Base-by-base conservation (phyloP, 768 basidiomycete species). In the Hebeloma cylindrosporum region DNA sequence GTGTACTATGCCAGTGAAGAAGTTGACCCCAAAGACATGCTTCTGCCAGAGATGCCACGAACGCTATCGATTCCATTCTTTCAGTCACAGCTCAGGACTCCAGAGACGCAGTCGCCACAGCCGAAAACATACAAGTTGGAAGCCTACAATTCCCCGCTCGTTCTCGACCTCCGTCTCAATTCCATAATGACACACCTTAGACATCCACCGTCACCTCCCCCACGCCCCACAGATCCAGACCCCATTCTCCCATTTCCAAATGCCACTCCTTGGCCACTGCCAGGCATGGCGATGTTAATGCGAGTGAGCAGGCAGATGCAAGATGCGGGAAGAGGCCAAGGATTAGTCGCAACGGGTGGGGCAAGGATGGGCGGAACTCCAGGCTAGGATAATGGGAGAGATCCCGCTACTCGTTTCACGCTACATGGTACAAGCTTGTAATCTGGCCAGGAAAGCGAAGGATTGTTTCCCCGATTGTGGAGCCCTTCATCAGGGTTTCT, bases 111-210 rank as follows among this genome's bases (percentile, higher is more conserved):
- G 37, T 47, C n/a, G 40, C 52, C 58, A 46, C 48, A 62, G 47
- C 51, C 60, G 22, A 59, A 44, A 17, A 51, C 58, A 9, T 28
- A 21, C 32, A 20, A 40, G 30, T 17, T n/a, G 30, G 17, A 58
- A 40, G 29, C 46, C 20, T 52, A 56, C 37, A 56, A 65, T 45
- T 57, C 72, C 35, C 64, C 70, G 26, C 75, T 80, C 53, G 72
- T 88, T 56, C 57, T 91, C 49, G 85, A 90, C 63, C 69, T 90
- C 40, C 82, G 72, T 14, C 54, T 85, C 23, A 56, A 67, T 5
- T 62, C 75, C 30, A 62, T 90, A 50, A 52, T 85, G 25, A 65
- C 69, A 35, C 83, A 79, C 29, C 60, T 90, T 42, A 74, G 80
- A 45, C 68, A 72, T 45, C 79, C 88, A 8, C 65, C 73, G 2